These are phyloP conservation scores for Aspergillus cristatus DNA, from an alignment of 495 filamentous ascomycete species.

Conservation along the genomic window DNA sequence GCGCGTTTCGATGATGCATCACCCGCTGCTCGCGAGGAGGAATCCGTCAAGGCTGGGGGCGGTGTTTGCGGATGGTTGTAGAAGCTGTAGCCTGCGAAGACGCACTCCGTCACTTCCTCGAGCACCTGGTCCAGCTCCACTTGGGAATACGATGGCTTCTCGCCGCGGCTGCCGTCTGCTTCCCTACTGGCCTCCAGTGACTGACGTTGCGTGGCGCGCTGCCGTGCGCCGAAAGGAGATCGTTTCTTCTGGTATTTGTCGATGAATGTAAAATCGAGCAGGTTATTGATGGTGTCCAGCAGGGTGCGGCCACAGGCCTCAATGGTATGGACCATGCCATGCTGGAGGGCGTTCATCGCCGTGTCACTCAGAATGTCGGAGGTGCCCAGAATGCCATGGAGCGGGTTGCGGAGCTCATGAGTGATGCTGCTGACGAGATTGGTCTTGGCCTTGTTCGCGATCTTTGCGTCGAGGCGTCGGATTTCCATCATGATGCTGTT, in stretches of 20 bases:
- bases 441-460: constrained; percentile 46
- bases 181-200: neutral
- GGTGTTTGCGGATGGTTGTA: constrained; percentile 15
- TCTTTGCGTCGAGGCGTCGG: constrained; percentile 38
- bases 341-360: constrained; percentile 43
- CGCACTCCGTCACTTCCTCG: constrained; percentile 52
- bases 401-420: constrained; percentile 58
- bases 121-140: constrained; percentile 39
- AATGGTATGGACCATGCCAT: constrained; percentile 53
- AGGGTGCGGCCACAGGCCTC: constrained; percentile 58
- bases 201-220: neutral
- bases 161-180: neutral
- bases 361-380: constrained; percentile 54
- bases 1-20: constrained; percentile 1
- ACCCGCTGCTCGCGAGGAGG: constrained; percentile 6
- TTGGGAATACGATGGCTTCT: constrained; percentile 6
- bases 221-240: too few relatives aligned
- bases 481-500: constrained; percentile 56
- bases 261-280: constrained; percentile 44
- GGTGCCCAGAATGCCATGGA: constrained; percentile 56
- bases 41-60: constrained; percentile 9
- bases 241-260: constrained; percentile 11
- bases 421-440: constrained; percentile 61
- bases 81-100: constrained; percentile 43
- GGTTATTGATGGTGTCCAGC: constrained; percentile 60